These are phyloP conservation scores for Albophoma yamanashiensis DNA, from an alignment of 2,329 filamentous ascomycete genomes.

Conservation along the genomic window DNA sequence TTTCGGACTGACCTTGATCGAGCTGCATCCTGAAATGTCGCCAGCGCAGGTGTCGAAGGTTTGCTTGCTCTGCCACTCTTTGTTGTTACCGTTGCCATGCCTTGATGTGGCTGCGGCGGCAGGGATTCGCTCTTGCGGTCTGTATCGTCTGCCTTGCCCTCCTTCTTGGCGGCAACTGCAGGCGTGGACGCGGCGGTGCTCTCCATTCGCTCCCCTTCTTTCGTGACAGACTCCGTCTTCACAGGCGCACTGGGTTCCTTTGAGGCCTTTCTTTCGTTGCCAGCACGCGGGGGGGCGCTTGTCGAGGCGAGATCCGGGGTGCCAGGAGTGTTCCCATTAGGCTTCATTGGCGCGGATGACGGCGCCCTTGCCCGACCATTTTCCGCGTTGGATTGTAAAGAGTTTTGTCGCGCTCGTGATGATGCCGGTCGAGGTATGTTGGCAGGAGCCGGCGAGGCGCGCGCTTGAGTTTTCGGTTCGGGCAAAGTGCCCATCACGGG, in stretches of 20 bases:
- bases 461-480: constrained; percentile 42
- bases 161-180: constrained; percentile 26
- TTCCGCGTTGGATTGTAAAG: constrained; percentile 50
- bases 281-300: constrained; percentile 18
- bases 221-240: constrained; percentile 22
- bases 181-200: constrained; percentile 14
- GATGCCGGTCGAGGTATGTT: constrained; percentile 50
- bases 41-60: constrained; percentile 52
- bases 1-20: constrained; percentile 44
- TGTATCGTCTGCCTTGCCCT: constrained; percentile 26
- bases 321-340: constrained; percentile 37
- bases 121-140: constrained; percentile 35
- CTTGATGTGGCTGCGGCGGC: constrained; percentile 24
- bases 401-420: constrained; percentile 66
- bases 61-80: constrained; percentile 58
- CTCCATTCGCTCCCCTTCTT: constrained; percentile 20
- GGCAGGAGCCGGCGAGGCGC: constrained; percentile 49
- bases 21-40: constrained; percentile 46
- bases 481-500: constrained; percentile 61
- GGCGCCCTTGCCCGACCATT: constrained; percentile 41
- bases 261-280: constrained; percentile 34
- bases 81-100: constrained; percentile 41
- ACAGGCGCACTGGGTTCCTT: constrained; percentile 32
- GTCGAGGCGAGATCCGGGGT: constrained; percentile 24
- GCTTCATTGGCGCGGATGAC: constrained; percentile 51